Evolutionary conservation across 2,329 filamentous ascomycete species (phyloP), one percentile per base, ranked within the genome.

Genomic region (Aspergillus hiratsukae): DNA sequence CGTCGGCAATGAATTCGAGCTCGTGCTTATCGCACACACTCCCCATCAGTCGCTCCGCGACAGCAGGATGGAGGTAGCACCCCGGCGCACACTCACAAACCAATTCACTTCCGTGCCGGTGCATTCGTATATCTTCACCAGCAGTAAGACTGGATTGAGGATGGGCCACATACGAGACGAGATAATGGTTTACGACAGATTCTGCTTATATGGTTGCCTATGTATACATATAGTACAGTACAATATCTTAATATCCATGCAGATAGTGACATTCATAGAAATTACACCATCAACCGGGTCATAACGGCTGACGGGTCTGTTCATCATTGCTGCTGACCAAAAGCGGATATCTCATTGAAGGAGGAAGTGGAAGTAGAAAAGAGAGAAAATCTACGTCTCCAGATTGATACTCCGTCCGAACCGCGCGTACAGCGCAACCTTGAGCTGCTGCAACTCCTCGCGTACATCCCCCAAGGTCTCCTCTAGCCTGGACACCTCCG

Each of bases 321-420:
- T 37, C 31, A 37, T 35, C 35, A 37, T 19, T 21, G 23, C 6
- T 19, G 27, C 10, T 40, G n/a, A 46, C 41, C 31, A 40, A 43
- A 25, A 23, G 19, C 48, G n/a, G 29, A 55, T 17, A 48, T 21
- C 14, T 23, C 10, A 27, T 19, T 37, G 54, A 55, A 28, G 6
- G 53, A 55, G 49, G 43, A 54, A 23, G 58, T 14, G 49, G 11
- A 17, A 35, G 31, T 35, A 35, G 52, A 28, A 53, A 10, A 23
- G 17, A 28, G 25, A 17, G 9, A 21, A 31, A 31, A 54, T 27
- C 83, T 80, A 94, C 65, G 89, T 90, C 76, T 99, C 94, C 63
- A 97, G 81, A 76, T 99, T 99, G 80, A 99, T 99, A 73, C 92
- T 96, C 74, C 89, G 86, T 55, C 94, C 94, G 76, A 99, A 99